Evolutionary conservation across 345 rosid genomes (phyloP), one percentile per base, ranked within the genome.

Genomic region (Mallotus nudiflorus): DNA sequence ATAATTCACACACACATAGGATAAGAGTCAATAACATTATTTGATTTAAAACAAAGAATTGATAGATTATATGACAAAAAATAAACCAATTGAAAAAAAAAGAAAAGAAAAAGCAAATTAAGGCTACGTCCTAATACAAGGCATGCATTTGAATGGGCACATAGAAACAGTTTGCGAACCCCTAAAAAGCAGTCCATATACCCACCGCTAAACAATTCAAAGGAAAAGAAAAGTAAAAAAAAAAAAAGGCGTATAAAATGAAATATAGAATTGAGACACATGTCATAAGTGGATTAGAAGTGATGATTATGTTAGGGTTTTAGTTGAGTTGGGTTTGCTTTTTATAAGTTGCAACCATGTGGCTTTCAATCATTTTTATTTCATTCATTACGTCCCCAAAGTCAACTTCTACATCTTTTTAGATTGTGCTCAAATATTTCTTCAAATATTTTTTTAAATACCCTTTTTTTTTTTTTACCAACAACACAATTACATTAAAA

Each of bases 361-460:
- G 79, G 65, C 12, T 54, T 12, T 62, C 77, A 71, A 77, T 77
- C 60, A 74, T 74, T 81, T 76, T 61, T 62, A 60, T 39, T 50
- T 29, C 52, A 49, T 70, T 58, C 65, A 24, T 59, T n/a, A 42
- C 6, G 33, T 16, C 35, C 56, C 46, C 37, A 8, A 69, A 69
- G 67, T 73, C 71, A 76, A 72, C 61, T 12, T 40, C 46, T 65
- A 6, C 13, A 16, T 16, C 13, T 0, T 9, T n/a, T 2, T 3
- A 25, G 12, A 16, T 44, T 42, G 2, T 53, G 24, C 22, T 10
- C 0, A 42, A 6, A 14, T 37, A 11, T 2, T 0, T 53, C 39
- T 15, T 10, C 0, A 42, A 6, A 14, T 37, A 11, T 2, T 62
- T 54, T 33, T 54, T 24, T 27, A 11, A 29, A 29, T 6, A 29